These are phyloP conservation scores for Ceratobasidium theobromae DNA, from an alignment of 1,284 basidiomycete genomes.

Conservation along the genomic window DNA sequence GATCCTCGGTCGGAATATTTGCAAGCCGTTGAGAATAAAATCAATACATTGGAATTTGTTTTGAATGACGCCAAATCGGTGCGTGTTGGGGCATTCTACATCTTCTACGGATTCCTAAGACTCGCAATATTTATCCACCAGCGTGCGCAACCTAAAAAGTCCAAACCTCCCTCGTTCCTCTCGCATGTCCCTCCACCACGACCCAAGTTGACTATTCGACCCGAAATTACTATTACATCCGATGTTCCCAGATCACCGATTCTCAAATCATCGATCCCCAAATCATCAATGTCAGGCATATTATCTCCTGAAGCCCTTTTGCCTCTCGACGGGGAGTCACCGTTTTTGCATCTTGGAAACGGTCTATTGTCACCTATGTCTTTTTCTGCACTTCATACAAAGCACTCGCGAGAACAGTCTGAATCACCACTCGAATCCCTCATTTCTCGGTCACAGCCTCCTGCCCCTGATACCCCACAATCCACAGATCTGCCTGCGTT, in stretches of 20 bases:
- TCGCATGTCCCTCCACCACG: constrained; percentile 18
- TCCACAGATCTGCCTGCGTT: constrained; percentile 49
- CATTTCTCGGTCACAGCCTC: constrained; percentile 8
- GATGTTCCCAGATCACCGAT: not conserved
- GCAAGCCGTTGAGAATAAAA: constrained; percentile 12
- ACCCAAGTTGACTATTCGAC: constrained; percentile 1
- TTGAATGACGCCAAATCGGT: constrained; percentile 11
- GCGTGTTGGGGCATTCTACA: not conserved
- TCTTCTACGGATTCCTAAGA: not conserved
- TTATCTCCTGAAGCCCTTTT: constrained; percentile 5
- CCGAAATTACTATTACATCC: constrained; percentile 3
- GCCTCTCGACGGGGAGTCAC: constrained; percentile 35
- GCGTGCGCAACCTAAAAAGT: constrained; percentile 22
- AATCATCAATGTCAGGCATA: too few species aligned
- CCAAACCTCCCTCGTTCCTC: constrained; percentile 21
- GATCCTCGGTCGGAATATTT: constrained; percentile 9
- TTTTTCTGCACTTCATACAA: constrained; percentile 39
- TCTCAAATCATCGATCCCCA: too few species aligned
- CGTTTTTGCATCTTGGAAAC: constrained; percentile 33
- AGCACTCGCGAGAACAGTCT: constrained; percentile 39
- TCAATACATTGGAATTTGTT: constrained; percentile 8
- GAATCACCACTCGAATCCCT: constrained; percentile 30
- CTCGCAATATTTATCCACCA: not conserved
- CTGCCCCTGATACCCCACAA: constrained; percentile 33
- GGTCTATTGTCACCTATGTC: constrained; percentile 40